Conservation (phyloP, 108 stramenopile genomes). For the Aurantiochytrium sp. region DNA sequence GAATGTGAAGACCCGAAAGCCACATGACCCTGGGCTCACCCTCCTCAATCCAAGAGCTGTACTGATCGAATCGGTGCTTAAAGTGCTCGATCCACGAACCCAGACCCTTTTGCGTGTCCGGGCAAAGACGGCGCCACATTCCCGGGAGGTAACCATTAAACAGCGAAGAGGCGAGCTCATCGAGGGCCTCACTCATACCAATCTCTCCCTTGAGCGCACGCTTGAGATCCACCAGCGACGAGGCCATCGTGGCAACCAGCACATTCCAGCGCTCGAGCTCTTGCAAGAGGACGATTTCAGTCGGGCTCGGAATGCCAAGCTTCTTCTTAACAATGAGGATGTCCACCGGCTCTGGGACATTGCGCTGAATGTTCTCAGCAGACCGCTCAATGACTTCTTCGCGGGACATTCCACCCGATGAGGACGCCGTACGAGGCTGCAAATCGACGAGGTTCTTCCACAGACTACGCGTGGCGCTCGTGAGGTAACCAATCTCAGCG, state of each 20-base stretch:
- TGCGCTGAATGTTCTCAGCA: constrained; percentile 43
- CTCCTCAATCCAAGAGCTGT: constrained; percentile 41
- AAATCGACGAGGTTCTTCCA: constrained; percentile 51
- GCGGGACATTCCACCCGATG: constrained; percentile 44
- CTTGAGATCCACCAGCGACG: constrained; percentile 40
- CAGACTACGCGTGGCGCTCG: constrained; percentile 49
- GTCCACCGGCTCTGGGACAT: constrained; percentile 48
- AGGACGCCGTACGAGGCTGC: constrained; percentile 47
- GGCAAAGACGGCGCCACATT: constrained; percentile 45
- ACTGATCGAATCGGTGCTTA: constrained; percentile 39
- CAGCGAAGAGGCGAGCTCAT: constrained; percentile 46
- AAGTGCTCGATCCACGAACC: constrained; percentile 63
- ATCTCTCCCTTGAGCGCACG: constrained; percentile 58
- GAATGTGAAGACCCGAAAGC: constrained; percentile 60
- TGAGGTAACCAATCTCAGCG: constrained; percentile 65
- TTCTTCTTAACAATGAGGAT: constrained; percentile 13
- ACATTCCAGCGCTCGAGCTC: constrained; percentile 65
- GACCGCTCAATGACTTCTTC: constrained; percentile 43
- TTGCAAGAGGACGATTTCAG: constrained; percentile 60
- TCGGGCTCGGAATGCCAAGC: constrained; percentile 30
- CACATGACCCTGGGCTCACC: constrained; percentile 60
- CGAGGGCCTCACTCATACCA: constrained; percentile 61
- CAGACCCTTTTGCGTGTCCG: constrained; percentile 56
- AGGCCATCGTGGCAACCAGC: constrained; percentile 46
- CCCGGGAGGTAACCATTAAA: constrained; percentile 58